Percentiles rank a stretch among this genome's conserved stretches.
These are phyloP conservation scores for Calendula officinalis DNA, from an alignment of 129 eudicot genomes.

Conservation along the genomic window DNA sequence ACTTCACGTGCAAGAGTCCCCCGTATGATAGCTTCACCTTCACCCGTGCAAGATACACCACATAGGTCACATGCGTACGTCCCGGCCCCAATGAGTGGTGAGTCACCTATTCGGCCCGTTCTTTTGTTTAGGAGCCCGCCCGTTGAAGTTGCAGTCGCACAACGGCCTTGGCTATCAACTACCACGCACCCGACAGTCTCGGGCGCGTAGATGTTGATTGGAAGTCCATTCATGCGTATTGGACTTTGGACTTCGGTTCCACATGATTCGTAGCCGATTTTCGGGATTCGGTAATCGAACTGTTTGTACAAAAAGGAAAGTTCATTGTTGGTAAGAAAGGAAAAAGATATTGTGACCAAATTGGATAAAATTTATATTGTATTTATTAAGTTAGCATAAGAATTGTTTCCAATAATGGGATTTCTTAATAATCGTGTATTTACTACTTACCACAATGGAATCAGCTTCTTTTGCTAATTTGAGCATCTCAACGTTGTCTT, in stretches of 20 bases:
- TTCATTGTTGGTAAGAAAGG: not conserved
- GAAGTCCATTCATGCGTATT: conserved; percentile 73
- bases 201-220: conserved; percentile 70
- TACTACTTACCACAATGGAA: conserved; percentile 55
- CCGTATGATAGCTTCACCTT: conserved; percentile 92
- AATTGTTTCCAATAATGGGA: too few species aligned
- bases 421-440: not conserved
- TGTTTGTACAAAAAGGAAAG: conserved; percentile 23
- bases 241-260: conserved; percentile 50
- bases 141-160: conserved; percentile 97
- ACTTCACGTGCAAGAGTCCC: conserved; percentile 92
- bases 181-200: conserved; percentile 98
- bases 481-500: conserved; percentile 76
- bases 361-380: too few species aligned
- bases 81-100: conserved; percentile 86
- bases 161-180: conserved; percentile 73
- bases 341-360: too few species aligned
- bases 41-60: conserved; percentile 93
- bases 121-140: conserved; percentile 93
- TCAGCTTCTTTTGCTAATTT: conserved; percentile 84
- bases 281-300: conserved; percentile 84
- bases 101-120: conserved; percentile 87
- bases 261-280: conserved; percentile 45
- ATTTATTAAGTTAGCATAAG: too few species aligned
- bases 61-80: conserved; percentile 83